Conservation (phyloP, 306 rosid genomes). For the Vachellia collinsii region DNA sequence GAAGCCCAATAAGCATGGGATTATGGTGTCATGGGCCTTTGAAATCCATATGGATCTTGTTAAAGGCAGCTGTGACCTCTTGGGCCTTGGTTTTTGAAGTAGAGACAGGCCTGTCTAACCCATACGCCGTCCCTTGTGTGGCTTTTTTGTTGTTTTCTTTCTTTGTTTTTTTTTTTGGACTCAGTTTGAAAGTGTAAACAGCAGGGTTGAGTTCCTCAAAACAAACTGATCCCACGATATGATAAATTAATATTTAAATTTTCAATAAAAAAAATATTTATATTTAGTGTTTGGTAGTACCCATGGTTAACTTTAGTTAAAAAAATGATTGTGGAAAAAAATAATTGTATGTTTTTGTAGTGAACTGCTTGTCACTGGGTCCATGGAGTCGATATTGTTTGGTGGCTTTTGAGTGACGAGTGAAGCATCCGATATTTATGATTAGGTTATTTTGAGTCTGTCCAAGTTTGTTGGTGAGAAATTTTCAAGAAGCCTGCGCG, state of each 20-base stretch:
- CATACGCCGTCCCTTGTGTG: background rate
- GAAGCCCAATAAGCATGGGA: background rate
- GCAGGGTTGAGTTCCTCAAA: too few species aligned
- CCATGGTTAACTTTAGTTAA: too few species aligned
- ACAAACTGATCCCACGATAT: too few species aligned
- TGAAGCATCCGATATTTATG: background rate
- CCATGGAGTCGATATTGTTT: background rate
- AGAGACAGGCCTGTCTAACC: background rate
- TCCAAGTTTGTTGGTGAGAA: background rate
- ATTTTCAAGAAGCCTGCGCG: background rate
- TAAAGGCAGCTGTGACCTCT: background rate
- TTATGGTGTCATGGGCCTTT: background rate
- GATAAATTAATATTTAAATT: too few species aligned
- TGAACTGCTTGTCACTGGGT: background rate
- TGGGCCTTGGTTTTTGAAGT: background rate
- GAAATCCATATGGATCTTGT: background rate
- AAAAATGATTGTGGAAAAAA: too few species aligned
- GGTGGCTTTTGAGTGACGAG: background rate
- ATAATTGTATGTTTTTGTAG: background rate
- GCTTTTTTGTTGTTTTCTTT: too few species aligned
- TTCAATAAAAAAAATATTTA: too few species aligned
- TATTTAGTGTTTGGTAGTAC: too few species aligned
- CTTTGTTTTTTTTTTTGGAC: too few species aligned
- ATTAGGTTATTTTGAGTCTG: background rate
- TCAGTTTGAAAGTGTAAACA: too few species aligned